Base-by-base conservation (phyloP, 1,284 basidiomycete genomes). In the Boletellus deceptivus region DNA sequence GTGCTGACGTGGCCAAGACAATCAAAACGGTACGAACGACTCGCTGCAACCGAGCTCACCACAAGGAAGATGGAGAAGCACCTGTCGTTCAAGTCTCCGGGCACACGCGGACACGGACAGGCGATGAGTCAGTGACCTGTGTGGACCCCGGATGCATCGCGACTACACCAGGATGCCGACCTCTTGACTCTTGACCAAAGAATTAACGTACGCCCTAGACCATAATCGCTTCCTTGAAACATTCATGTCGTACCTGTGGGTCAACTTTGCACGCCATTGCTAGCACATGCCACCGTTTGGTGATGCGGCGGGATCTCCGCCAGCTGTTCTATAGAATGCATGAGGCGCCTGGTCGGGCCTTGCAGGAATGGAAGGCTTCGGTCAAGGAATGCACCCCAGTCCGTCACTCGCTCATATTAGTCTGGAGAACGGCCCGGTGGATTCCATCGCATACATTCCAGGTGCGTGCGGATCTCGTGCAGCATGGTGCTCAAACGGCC, bases 301-400 rank as follows among this genome's bases (percentile, higher is more conserved):
- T n/a, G n/a, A n/a, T n/a, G n/a, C n/a, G n/a, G n/a, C n/a, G n/a
- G 24, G 24, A 25, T 25, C 24, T 25, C 7, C 7, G 24, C 24
- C 6, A 25, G 24, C 24, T 25, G 24, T 5, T 25, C 24, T 25
- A 25, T 25, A 7, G 24, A 25, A 25, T 7, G 35, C 56, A 53
- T 6, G 57, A 59, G 54, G 49, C 49, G 20, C 20, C 4, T 16
- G 20, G 29, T 36, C 41, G 37, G 24, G 31, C 40, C 24, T 4
- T 10, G 24, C n/a, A 46, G 17, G n/a, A 63, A 61, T 61, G 56
- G 56, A 63, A 61, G 40, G 17, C 29, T 27, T 35, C 14, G 35
- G 38, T 17, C 53, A 44, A 37, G n/a, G 20, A 37, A 17, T 49
- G 35, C 40, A 48, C 13, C 6, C 34, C 14, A 33, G 18, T 18